Evolutionary conservation across 2,329 filamentous ascomycete genomes (phyloP).

Genomic region (Coniochaeta ligniaria): DNA sequence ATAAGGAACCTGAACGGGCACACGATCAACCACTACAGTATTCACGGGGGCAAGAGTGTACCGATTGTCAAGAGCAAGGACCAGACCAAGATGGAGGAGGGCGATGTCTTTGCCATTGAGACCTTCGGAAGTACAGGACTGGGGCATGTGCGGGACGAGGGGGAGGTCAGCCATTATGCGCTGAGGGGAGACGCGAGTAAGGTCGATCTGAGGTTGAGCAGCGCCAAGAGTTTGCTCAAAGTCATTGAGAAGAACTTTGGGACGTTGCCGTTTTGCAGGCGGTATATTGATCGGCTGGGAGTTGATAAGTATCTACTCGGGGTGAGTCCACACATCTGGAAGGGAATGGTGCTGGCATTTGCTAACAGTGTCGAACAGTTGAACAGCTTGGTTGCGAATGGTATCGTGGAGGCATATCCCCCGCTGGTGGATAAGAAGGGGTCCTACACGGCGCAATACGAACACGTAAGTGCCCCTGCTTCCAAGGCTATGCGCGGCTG

Average conservation of each 20-base stretch:
- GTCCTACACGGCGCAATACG: conserved; percentile 88
- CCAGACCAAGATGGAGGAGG: conserved; percentile 95
- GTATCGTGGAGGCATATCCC: conserved; percentile 85
- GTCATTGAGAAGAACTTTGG: conserved; percentile 97
- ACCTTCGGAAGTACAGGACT: conserved; percentile 93
- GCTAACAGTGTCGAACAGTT: conserved; percentile 43
- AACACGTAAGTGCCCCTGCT: conserved; percentile 86
- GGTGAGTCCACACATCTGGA: conserved; percentile 38
- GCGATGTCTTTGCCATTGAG: conserved; percentile 91
- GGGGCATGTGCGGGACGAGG: conserved; percentile 80
- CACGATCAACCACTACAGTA: conserved; percentile 81
- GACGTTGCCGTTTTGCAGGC: conserved; percentile 81
- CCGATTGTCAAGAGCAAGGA: conserved; percentile 87
- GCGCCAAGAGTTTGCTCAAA: conserved; percentile 77
- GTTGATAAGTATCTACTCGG: conserved; percentile 92
- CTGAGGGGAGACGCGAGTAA: conserved; percentile 66
- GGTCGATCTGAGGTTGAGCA: conserved; percentile 68
- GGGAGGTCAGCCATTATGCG: conserved; percentile 87
- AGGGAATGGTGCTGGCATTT: conserved; percentile 13
- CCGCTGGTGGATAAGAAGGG: conserved; percentile 89
- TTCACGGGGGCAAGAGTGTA: conserved; percentile 88
- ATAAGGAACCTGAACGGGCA: conserved; percentile 87
- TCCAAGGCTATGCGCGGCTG: not conserved
- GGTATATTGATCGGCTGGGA: conserved; percentile 87
- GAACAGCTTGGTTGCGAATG: conserved; percentile 75